Base-by-base conservation (phyloP, 2,329 filamentous ascomycete species). In the Thermothelomyces thermophilus region DNA sequence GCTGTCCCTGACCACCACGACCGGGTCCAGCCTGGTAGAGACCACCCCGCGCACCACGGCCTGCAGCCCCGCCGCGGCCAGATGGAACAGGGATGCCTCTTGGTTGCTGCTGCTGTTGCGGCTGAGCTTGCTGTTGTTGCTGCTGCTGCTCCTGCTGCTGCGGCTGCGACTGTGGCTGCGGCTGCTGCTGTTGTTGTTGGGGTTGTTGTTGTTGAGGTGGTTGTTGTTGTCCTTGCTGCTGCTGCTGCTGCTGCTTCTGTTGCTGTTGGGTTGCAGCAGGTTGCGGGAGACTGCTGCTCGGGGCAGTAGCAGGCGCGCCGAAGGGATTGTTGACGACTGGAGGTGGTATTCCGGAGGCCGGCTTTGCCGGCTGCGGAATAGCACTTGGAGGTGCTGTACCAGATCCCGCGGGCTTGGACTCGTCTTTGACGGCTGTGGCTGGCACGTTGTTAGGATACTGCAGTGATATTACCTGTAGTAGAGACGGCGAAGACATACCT, bases 1-100 rank as follows among this genome's bases (percentile, higher is more conserved):
- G 54, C 33, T 51, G 53, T 30, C 56, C 56, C 33, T 57, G 56
- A 47, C 56, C 54, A 17, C 56, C 57, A n/a, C 58, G 53, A 4
- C 52, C 44, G 9, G 52, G 51, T 3, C 56, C 54, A 16, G 50
- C 51, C 37, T 57, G 55, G 39, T 58, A 57, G 3, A 54, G 45
- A 9, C 56, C 53, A 6, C 56, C 48, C 9, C 56, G 34, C 11
- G 39, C 54, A 3, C 57, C 54, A 10, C 55, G 58, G 17, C 46
- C 43, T 1, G 28, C 41, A 11, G 40, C 57, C 6, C 58, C 58
- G 30, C 56, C 57, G 16, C 56, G 50, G 3, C 11, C 14, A 2
- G 52, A 30, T 3, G 57, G 57, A 0, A 56, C 47, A 2, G 58
- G 58, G 41, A 60, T 57, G 8, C 56, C 56, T 8, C 43, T 20